Conservation (phyloP, 202 grass and related monocot species). For the Panicum virgatum region DNA sequence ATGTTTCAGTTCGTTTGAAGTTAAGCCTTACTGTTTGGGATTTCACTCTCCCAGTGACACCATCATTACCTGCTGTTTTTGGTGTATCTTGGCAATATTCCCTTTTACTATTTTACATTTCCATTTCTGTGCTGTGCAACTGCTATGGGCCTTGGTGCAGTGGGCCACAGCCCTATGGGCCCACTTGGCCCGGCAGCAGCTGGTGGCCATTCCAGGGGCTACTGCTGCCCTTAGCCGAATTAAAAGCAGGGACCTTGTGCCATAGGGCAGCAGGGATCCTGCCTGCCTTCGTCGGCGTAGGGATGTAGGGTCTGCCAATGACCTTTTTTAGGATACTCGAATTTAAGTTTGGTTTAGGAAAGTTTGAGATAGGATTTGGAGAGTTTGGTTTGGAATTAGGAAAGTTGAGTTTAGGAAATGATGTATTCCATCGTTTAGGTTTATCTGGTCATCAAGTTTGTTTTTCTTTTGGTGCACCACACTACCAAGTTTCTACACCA, state of each 20-base stretch:
- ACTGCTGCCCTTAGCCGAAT: background rate
- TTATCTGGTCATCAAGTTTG: background rate
- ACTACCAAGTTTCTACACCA: no score
- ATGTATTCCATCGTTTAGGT: background rate
- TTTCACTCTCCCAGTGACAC: conserved; percentile 90
- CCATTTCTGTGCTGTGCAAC: conserved; percentile 22
- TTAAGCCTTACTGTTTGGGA: conserved; percentile 94
- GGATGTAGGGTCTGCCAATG: background rate
- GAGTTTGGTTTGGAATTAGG: background rate
- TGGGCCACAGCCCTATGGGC: background rate
- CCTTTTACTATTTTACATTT: conserved; percentile 16
- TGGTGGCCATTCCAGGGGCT: background rate
- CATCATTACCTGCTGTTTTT: conserved; percentile 98
- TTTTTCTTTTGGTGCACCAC: no score
- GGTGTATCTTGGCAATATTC: conserved; percentile 77
- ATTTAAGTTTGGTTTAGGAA: background rate
- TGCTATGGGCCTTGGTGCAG: background rate
- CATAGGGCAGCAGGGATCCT: background rate
- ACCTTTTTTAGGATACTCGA: background rate
- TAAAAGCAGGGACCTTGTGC: background rate
- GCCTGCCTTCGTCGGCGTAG: background rate
- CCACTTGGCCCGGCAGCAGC: background rate
- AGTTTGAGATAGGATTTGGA: background rate
- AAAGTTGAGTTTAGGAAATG: background rate
- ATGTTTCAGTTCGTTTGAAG: conserved; percentile 78